phyloP scores from a whole-genome alignment of 2,329 filamentous ascomycete genomes.

The Colletotrichum aenigma region DNA sequence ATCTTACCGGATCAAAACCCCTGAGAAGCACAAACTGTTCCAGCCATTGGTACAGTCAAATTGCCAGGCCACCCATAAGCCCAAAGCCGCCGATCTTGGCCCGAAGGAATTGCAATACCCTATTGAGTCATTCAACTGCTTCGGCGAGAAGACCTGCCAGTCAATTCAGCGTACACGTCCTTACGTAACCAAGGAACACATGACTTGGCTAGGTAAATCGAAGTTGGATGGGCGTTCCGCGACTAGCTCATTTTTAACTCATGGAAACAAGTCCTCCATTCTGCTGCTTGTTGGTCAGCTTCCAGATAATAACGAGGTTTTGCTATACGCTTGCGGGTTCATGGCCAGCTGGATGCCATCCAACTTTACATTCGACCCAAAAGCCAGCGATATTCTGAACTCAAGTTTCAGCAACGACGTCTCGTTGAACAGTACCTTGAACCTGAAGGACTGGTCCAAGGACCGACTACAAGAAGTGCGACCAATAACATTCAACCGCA shows the following conservation, averaged over 20 bases:
- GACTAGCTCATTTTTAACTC: not conserved
- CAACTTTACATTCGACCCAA: not conserved
- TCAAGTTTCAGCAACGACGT: not conserved
- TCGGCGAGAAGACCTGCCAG: not conserved
- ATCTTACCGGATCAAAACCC: not conserved
- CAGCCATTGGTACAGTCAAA: conserved; percentile 2
- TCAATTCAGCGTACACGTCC: not conserved
- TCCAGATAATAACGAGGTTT: not conserved
- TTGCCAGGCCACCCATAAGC: not conserved
- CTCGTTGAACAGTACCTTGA: not conserved
- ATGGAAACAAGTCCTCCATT: not conserved
- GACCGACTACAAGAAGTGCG: accelerated
- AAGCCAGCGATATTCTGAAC: not conserved
- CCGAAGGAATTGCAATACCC: not conserved
- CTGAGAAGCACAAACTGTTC: not conserved
- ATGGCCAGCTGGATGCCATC: not conserved
- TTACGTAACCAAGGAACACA: not conserved
- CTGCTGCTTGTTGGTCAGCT: not conserved
- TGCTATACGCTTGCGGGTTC: not conserved
- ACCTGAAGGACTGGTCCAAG: accelerated
- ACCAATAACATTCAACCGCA: too few relatives aligned
- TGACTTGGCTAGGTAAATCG: not conserved
- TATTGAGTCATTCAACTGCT: not conserved
- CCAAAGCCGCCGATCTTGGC: not conserved
- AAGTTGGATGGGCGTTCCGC: not conserved